phyloP scores from a whole-genome alignment of 2,329 filamentous ascomycete species.

The Ceratocystis cacaofunesta region DNA sequence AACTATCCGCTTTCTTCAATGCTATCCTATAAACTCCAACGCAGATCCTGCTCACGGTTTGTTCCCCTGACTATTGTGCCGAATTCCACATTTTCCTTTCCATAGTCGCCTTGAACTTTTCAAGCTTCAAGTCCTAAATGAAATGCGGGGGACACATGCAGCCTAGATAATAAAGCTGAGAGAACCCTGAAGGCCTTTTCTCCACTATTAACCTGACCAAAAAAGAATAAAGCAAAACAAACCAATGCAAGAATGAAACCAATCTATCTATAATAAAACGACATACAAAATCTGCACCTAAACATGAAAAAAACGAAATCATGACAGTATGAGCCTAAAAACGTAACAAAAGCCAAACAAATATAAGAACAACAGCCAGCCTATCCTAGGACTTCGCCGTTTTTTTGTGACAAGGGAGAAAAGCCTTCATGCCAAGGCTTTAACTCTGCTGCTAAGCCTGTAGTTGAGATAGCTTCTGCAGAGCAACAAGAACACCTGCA shows the following conservation, averaged over 20 bases:
- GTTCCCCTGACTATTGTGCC: not conserved
- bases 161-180: not conserved
- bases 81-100: not conserved
- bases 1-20: no score
- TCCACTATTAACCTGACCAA: not conserved
- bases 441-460: slow-evolving; percentile 4
- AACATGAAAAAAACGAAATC: not conserved
- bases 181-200: not conserved
- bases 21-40: not conserved
- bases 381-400: not conserved
- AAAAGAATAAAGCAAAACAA: not conserved
- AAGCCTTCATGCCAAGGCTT: not conserved
- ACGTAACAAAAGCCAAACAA: not conserved
- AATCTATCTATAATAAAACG: slow-evolving; percentile 11
- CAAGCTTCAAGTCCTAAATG: no score
- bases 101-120: not conserved
- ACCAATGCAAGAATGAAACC: not conserved
- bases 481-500: slow-evolving; percentile 30
- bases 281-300: not conserved
- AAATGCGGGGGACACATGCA: no score
- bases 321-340: not conserved
- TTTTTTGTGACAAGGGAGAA: not conserved
- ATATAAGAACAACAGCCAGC: not conserved
- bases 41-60: not conserved
- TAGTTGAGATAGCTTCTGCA: slow-evolving; percentile 28